Evolutionary conservation across 2,329 filamentous ascomycete species (phyloP).

Genomic region (Thielaviopsis populi): DNA sequence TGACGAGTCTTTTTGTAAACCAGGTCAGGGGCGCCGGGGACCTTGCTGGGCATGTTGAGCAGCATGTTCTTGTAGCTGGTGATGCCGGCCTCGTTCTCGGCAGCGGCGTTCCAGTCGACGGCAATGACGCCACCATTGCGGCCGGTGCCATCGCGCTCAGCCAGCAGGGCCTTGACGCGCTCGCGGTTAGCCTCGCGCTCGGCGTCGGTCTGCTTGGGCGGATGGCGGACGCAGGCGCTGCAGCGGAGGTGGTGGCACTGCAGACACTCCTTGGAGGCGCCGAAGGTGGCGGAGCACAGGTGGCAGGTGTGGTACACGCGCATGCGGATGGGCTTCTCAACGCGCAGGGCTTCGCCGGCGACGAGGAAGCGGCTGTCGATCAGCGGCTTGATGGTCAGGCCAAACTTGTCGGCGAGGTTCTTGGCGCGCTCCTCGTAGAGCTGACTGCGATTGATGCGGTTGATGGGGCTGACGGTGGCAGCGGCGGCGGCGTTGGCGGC

Average conservation of each 20-base stretch:
- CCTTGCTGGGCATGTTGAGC: conserved; percentile 49
- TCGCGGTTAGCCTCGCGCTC: conserved; percentile 39
- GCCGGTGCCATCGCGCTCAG: conserved; percentile 32
- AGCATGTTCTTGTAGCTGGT: conserved; percentile 20
- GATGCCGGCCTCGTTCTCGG: conserved; percentile 29
- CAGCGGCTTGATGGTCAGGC: conserved; percentile 38
- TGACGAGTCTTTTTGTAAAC: conserved; percentile 58
- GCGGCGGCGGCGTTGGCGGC: conserved; percentile 19
- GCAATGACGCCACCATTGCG: conserved; percentile 36
- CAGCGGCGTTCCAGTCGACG: conserved; percentile 22
- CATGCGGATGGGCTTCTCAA: conserved; percentile 65
- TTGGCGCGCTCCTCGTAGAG: conserved; percentile 42
- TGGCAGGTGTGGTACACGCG: conserved; percentile 69
- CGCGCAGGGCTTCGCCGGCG: conserved; percentile 40
- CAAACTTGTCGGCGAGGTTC: conserved; percentile 40
- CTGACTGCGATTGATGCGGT: conserved; percentile 26
- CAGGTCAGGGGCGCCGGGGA: conserved; percentile 49
- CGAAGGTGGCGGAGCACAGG: conserved; percentile 60
- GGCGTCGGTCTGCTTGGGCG: conserved; percentile 46
- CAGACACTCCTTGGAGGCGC: conserved; percentile 54
- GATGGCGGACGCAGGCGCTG: conserved; percentile 63
- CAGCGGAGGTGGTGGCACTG: conserved; percentile 69
- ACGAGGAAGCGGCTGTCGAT: conserved; percentile 24
- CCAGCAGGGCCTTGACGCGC: conserved; percentile 34
- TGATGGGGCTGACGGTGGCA: conserved; percentile 18